Evolutionary conservation across 192 early-diverging fungal genomes (phyloP), one percentile per base, ranked within the genome.

Genomic region (Coemansia biformis): DNA sequence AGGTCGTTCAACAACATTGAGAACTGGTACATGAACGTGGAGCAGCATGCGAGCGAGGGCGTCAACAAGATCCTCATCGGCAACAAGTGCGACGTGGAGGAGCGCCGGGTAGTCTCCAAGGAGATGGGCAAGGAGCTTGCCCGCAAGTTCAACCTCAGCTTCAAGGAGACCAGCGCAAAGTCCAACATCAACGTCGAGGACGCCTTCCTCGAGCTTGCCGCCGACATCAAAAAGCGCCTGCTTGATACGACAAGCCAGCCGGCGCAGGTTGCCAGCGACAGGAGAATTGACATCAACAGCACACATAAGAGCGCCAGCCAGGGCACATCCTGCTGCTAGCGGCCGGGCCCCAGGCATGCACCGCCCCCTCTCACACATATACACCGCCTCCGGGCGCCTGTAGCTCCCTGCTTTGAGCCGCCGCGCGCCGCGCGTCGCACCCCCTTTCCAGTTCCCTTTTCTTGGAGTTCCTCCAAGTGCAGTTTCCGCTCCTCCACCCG

Each of bases 1-100:
- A 83, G 90, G 38, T 96, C 93, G 19, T 99, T 97, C 75, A 90
- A 90, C 72, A 97, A 99, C 76, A 93, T 99, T 57, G 83, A 95
- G 62, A 99, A 95, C 79, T 99, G 96, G 96, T 95, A 97, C 65
- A 88, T 89, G 52, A 99, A 99, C 75, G 95, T 99, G 63, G 96
- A 99, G 68, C 94, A 99, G 64, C 90, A 99, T 64, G 96, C 96
- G 34, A 94, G 86, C 66, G 94, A 97, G 66, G 94, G 92, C 43
- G 96, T 99, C 13, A 95, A 96, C 80, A 95, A 94, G 74, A 95
- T 99, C 33, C 81, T 99, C 42, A 89, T 99, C 74, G 96, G 94
- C 44, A 99, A 99, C 83, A 99, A 99, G 63, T 96, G 94, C 70
- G 96, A 99, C 73, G 90, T 96, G 82, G 81, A 86, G 34, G 96